Evolutionary conservation across 352 stramenopile species (phyloP).

Genomic region (Phytophthora nicotianae): DNA sequence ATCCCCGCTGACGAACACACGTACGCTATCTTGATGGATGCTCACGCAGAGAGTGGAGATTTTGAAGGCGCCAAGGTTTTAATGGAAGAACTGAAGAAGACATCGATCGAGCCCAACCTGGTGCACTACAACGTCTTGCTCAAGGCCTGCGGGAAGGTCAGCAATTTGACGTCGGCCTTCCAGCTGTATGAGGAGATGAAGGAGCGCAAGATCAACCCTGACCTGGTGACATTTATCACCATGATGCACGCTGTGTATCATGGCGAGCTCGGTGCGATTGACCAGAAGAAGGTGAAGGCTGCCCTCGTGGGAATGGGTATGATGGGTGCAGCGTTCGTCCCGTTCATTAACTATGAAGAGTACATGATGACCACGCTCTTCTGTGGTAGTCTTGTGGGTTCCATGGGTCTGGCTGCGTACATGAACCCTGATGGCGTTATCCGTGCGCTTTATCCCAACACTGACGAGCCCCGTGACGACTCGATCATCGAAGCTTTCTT

Average conservation of each 20-base stretch:
- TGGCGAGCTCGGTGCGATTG: slow-evolving; percentile 67
- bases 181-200: slow-evolving; percentile 90
- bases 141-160: slow-evolving; percentile 78
- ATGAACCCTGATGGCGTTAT: slow-evolving; percentile 86
- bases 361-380: slow-evolving; percentile 80
- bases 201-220: slow-evolving; percentile 62
- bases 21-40: slow-evolving; percentile 84
- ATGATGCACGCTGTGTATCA: slow-evolving; percentile 91
- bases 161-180: slow-evolving; percentile 71
- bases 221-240: slow-evolving; percentile 84
- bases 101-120: slow-evolving; percentile 41
- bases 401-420: slow-evolving; percentile 83
- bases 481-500: slow-evolving; percentile 84
- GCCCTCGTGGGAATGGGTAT: slow-evolving; percentile 61
- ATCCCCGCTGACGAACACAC: slow-evolving; percentile 61
- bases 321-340: slow-evolving; percentile 61
- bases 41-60: slow-evolving; percentile 58
- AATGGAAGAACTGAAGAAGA: slow-evolving; percentile 61
- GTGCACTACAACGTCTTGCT: slow-evolving; percentile 87
- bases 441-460: slow-evolving; percentile 80
- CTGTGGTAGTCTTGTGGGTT: slow-evolving; percentile 72
- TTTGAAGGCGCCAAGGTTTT: slow-evolving; percentile 57
- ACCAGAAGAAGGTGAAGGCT: slow-evolving; percentile 72
- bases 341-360: slow-evolving; percentile 77
- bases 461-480: slow-evolving; percentile 68